A percentile compares a stretch with the other conserved stretches of the same genome.
Conservation (phyloP, 768 basidiomycete species). For the Fomitopsis pulvina region DNA sequence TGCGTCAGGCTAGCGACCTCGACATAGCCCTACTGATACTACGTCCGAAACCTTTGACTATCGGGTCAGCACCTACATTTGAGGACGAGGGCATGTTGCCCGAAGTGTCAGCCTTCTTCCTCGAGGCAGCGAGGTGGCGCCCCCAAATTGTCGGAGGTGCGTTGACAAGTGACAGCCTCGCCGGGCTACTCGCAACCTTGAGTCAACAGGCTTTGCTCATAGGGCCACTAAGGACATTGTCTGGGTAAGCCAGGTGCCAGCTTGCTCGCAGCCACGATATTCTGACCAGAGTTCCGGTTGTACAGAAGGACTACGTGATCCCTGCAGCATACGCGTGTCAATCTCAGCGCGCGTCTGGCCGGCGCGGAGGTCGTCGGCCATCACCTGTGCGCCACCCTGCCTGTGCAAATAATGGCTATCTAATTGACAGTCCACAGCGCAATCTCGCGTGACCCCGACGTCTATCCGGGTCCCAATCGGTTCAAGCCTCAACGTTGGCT, state of each 20-base stretch:
- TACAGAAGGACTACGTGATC: slow-evolving; percentile 30
- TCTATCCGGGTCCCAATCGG: slow-evolving; percentile 25
- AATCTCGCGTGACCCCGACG: slow-evolving; percentile 25
- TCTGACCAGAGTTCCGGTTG: background rate
- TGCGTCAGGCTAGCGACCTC: too few relatives aligned
- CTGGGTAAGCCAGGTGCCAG: slow-evolving; percentile 39
- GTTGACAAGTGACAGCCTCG: too few relatives aligned
- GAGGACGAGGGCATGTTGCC: slow-evolving; percentile 30
- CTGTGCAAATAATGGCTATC: too few relatives aligned
- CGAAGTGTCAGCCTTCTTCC: slow-evolving; percentile 33
- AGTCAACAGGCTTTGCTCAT: slow-evolving; percentile 57
- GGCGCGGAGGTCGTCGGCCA: slow-evolving; percentile 32
- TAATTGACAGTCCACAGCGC: slow-evolving; percentile 23
- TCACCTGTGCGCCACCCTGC: slow-evolving; percentile 26
- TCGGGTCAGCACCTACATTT: slow-evolving; percentile 33
- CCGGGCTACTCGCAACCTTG: too few relatives aligned
- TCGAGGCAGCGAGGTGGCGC: slow-evolving; percentile 37
- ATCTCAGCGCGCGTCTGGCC: too few relatives aligned
- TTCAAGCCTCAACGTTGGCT: slow-evolving; percentile 30
- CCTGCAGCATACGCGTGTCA: too few relatives aligned
- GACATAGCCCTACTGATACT: too few relatives aligned
- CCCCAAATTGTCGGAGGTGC: slow-evolving; percentile 29
- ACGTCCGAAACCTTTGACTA: too few relatives aligned
- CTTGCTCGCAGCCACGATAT: too few relatives aligned
- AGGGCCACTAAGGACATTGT: slow-evolving; percentile 57